These are phyloP conservation scores for Globisporangium nodosum DNA, from an alignment of 352 stramenopile genomes.

Conservation along the genomic window DNA sequence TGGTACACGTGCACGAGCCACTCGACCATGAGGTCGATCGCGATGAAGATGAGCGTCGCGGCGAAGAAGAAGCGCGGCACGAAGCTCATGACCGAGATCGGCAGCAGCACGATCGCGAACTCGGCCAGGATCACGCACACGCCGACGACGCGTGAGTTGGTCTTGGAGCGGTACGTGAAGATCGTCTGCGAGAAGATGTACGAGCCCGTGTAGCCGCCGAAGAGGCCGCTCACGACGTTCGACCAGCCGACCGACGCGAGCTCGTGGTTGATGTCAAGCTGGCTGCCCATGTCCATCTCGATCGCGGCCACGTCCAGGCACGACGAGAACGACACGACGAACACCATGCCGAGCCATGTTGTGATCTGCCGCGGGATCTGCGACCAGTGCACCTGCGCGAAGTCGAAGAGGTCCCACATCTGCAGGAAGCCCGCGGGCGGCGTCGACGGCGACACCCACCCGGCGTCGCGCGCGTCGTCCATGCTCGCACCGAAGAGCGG, in stretches of 20 bases:
- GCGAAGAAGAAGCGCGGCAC: constrained; percentile 98
- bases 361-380: constrained; percentile 86
- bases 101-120: constrained; percentile 85
- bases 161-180: constrained; percentile 93
- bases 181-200: constrained; percentile 99
- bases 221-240: constrained; percentile 94
- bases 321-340: constrained; percentile 96
- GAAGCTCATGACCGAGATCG: constrained; percentile 93
- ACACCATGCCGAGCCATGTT: constrained; percentile 94
- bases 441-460: constrained; percentile 87
- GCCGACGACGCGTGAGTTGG: constrained; percentile 88
- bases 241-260: constrained; percentile 92
- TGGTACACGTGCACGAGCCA: constrained; percentile 91
- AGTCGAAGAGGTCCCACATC: constrained; percentile 90
- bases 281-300: constrained; percentile 94
- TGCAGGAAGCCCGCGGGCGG: constrained; percentile 52
- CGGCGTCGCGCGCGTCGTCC: constrained; percentile 86
- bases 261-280: constrained; percentile 95
- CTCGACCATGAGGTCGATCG: constrained; percentile 95
- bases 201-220: constrained; percentile 96
- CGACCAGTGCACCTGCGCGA: constrained; percentile 88
- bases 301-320: constrained; percentile 97
- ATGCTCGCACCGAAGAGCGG: constrained; percentile 70
- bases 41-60: constrained; percentile 96
- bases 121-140: constrained; percentile 87